Conservation (phyloP, 768 basidiomycete species). For the Tephrocybe sp. region DNA sequence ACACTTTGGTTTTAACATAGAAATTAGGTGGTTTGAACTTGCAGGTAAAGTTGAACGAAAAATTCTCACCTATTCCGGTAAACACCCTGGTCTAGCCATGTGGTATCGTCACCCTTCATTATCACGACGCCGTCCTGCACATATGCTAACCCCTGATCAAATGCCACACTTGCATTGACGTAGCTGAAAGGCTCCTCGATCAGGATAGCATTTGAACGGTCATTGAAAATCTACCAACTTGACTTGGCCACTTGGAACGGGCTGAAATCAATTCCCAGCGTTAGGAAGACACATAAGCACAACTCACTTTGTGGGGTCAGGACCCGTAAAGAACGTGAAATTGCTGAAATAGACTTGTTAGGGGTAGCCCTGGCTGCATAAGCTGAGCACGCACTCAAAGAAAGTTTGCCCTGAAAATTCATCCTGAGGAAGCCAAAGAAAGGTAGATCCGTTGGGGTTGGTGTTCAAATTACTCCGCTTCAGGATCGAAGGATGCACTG, state of each 20-base stretch:
- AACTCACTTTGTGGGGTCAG: conserved; percentile 70
- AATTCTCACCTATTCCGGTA: conserved; percentile 58
- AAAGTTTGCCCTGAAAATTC: conserved; percentile 66
- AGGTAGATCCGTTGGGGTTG: conserved; percentile 46
- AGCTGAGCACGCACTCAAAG: conserved; percentile 57
- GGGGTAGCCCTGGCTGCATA: background rate
- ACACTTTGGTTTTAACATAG: conserved; percentile 41
- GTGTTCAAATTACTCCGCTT: conserved; percentile 34
- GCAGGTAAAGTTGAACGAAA: background rate
- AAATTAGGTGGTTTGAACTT: too few species aligned
- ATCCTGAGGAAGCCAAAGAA: conserved; percentile 69
- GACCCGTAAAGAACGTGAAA: conserved; percentile 57
- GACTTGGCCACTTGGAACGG: conserved; percentile 64
- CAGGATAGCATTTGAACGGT: conserved; percentile 10
- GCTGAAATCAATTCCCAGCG: conserved; percentile 13
- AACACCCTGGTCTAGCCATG: conserved; percentile 49
- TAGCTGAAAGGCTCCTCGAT: conserved; percentile 49
- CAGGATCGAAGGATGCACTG: conserved; percentile 8
- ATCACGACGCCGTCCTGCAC: conserved; percentile 59
- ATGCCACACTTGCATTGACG: conserved; percentile 54
- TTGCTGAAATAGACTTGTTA: conserved; percentile 34
- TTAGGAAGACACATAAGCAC: conserved; percentile 8
- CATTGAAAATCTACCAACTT: conserved; percentile 45
- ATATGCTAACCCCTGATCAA: conserved; percentile 53
- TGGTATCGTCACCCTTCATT: conserved; percentile 78